Conservation (phyloP, 768 basidiomycete species). For the Peribolospora baueri region DNA sequence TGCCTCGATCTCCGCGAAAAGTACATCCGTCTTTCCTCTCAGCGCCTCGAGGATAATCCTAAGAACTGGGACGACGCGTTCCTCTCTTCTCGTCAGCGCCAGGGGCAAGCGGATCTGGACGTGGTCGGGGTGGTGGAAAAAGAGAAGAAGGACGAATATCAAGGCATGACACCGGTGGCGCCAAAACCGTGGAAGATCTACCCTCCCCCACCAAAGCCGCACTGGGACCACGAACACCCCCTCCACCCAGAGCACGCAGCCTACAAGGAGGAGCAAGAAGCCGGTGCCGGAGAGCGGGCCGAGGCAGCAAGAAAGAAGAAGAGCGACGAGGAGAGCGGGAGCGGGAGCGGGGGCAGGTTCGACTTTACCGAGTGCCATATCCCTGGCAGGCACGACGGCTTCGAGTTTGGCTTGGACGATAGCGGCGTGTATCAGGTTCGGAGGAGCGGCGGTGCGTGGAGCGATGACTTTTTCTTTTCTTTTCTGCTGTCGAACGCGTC, state of each 20-base stretch:
- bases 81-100: conserved; percentile 3
- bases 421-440: conserved; percentile 84
- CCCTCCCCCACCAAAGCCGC: conserved; percentile 75
- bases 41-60: conserved; percentile 85
- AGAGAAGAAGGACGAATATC: conserved; percentile 3
- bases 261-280: conserved; percentile 19
- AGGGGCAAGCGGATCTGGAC: conserved; percentile 21
- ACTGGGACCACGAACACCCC: conserved; percentile 45
- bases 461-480: conserved; percentile 4
- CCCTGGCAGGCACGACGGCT: conserved; percentile 37
- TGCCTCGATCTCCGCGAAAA: conserved; percentile 87
- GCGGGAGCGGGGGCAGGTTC: conserved; percentile 29
- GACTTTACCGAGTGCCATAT: conserved; percentile 46
- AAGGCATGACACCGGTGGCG: conserved; percentile 15
- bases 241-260: conserved; percentile 3
- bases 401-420: conserved; percentile 40
- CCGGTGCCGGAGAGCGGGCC: conserved; percentile 18
- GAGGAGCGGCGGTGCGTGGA: conserved; percentile 6
- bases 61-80: conserved; percentile 66
- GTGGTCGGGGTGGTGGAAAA: conserved; percentile 11
- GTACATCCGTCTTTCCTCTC: conserved; percentile 66
- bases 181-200: conserved; percentile 61
- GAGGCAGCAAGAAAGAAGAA: background rate
- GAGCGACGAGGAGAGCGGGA: too few relatives aligned
- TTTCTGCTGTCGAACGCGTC: background rate